Evolutionary conservation across 2,329 filamentous ascomycete genomes (phyloP), one percentile per base, ranked within the genome.

Genomic region (Xylariaceae sp.): DNA sequence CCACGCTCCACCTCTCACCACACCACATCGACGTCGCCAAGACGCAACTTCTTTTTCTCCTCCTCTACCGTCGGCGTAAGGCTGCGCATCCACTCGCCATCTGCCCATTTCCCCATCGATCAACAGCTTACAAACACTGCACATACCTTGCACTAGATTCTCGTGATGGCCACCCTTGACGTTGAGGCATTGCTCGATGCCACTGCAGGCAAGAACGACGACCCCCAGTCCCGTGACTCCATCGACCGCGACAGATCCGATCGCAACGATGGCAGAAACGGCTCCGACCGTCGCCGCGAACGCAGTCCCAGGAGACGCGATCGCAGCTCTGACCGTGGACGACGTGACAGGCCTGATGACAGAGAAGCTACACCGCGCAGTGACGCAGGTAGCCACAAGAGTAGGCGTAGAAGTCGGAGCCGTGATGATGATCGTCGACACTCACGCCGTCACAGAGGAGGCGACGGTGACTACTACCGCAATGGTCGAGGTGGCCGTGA

Each of bases 171-270:
- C 45, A 73, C 69, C 49, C 67, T 78, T 60, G 90, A 95, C 66
- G 89, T 96, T 62, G 91, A 96, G 77, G 89, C 90, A 58, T 81
- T 96, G 58, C 83, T 96, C 60, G 90, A 96, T 71, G 89, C 87
- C 45, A 89, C 88, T 55, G 89, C 88, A 45, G 85, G 83, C 66
- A 76, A 77, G 58, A 71, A 75, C 52, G 67, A 68, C 51, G 72
- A 74, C 47, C 73, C 62, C 54, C 72, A 71, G 61, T 60, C 68
- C 56, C 67, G 71, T 58, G 80, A 82, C 55, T 79, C 83, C 56
- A 73, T 76, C 57, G 81, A 83, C 62, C 76, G 79, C 49, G 75
- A 78, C 56, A 83, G 75, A 57, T 71, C 73, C 56, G 80, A 75
- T 39, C 65, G 63, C 57, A 73, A 71, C 59, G 77, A 82, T 57